Percentiles rank a stretch among this genome's conserved stretches.
Evolutionary conservation across 148 eudicot genomes (phyloP).

Genomic region (Polygonum maritimum): DNA sequence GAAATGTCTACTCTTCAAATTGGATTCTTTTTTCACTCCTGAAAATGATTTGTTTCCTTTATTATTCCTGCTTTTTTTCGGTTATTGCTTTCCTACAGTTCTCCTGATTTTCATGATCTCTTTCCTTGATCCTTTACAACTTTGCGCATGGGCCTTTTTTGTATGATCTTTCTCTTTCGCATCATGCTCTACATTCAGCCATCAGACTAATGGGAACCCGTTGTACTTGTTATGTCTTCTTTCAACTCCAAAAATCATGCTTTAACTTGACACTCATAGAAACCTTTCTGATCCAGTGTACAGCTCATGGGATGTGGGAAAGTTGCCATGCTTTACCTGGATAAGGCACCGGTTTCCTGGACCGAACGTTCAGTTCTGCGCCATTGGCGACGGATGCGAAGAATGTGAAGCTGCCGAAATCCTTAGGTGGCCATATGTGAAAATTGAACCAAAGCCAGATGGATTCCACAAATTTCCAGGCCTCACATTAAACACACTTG

Average conservation of each 20-base stretch:
- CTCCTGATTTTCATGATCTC: not conserved
- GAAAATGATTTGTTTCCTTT: conserved; percentile 50
- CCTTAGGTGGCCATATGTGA: conserved; percentile 81
- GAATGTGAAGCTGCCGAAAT: conserved; percentile 88
- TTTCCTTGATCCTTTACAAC: not conserved
- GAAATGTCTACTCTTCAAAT: conserved; percentile 73
- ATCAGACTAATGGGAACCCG: too few species aligned
- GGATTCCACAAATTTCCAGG: conserved; percentile 77
- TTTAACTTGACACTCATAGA: not conserved
- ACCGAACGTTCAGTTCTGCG: conserved; percentile 70
- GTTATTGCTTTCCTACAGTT: not conserved
- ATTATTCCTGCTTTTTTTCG: not conserved
- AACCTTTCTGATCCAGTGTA: conserved; percentile 45
- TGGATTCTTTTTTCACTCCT: conserved; percentile 54
- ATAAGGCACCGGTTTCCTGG: conserved; percentile 63
- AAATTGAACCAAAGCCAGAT: conserved; percentile 58
- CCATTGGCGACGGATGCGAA: conserved; percentile 93
- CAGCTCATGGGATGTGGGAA: conserved; percentile 95
- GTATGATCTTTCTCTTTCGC: not conserved
- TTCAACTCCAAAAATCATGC: too few species aligned
- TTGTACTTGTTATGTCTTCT: too few species aligned
- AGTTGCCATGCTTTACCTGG: conserved; percentile 64
- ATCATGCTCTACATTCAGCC: not conserved
- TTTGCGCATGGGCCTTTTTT: not conserved
- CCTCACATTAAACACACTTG: conserved; percentile 45